Conservation (phyloP, 495 filamentous ascomycete species). For the Daldinia vernicosa region DNA sequence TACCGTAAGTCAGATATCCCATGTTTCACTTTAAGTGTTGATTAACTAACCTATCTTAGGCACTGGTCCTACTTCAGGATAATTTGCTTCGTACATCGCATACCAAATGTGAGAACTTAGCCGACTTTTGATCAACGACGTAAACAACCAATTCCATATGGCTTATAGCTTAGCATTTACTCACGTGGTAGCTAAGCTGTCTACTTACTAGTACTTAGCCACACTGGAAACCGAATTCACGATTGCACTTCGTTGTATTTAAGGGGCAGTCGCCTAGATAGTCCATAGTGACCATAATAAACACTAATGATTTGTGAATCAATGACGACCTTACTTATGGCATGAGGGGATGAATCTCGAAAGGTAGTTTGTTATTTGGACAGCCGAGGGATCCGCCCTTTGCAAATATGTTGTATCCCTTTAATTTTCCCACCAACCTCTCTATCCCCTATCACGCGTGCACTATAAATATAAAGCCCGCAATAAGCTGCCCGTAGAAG, state of each 20-base stretch:
- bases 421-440: neutral
- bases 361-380: too few relatives aligned
- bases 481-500: neutral
- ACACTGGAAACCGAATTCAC: neutral
- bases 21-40: neutral
- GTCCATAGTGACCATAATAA: neutral
- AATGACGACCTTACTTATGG: neutral
- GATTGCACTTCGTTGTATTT: neutral
- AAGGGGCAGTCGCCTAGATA: neutral
- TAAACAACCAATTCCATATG: neutral
- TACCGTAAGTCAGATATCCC: neutral
- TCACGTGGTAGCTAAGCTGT: neutral
- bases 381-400: constrained; percentile 10
- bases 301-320: neutral
- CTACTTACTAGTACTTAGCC: neutral
- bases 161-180: neutral
- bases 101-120: neutral
- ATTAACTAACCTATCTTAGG: neutral
- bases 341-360: neutral
- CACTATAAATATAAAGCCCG: neutral
- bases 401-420: constrained; percentile 17
- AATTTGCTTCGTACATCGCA: neutral
- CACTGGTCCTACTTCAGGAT: neutral
- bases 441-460: neutral
- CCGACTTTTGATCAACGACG: neutral